phyloP scores from a whole-genome alignment of 2,329 filamentous ascomycete species.

The Pseudogymnoascus sp. region DNA sequence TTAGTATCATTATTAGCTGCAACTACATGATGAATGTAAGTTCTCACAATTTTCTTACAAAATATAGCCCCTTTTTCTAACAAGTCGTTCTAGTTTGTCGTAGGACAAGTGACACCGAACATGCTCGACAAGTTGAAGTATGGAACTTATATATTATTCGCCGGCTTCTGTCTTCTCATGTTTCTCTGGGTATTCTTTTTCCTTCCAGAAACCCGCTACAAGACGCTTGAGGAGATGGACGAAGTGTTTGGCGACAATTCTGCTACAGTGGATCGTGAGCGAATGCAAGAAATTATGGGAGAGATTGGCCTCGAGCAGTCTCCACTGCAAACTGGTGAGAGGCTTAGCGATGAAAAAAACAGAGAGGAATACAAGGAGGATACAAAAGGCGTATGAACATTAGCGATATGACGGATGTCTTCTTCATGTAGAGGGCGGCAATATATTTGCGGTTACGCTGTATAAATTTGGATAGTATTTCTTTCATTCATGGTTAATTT shows the following conservation, averaged over 20 bases:
- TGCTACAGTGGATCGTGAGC: neutral
- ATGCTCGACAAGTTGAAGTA: conserved; percentile 17
- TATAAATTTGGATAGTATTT: neutral
- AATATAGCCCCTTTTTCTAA: conserved; percentile 34
- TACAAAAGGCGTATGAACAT: neutral
- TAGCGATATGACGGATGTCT: neutral
- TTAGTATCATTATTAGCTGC: conserved; percentile 16
- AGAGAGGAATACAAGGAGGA: neutral
- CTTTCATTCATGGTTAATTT: too few relatives aligned
- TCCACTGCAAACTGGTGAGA: neutral
- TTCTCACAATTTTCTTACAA: conserved; percentile 14
- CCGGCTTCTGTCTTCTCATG: conserved; percentile 31
- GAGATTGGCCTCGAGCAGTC: neutral
- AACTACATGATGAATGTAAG: conserved; percentile 19
- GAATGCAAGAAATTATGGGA: neutral
- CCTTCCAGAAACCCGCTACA: conserved; percentile 38
- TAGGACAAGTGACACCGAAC: conserved; percentile 34
- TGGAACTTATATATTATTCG: conserved; percentile 35
- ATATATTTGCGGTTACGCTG: neutral
- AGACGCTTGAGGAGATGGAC: conserved; percentile 37
- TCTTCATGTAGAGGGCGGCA: neutral
- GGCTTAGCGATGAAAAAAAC: neutral
- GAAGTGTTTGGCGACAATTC: conserved; percentile 27
- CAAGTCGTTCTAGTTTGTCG: conserved; percentile 29
- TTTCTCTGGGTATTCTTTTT: conserved; percentile 36